Evolutionary conservation across 2,329 filamentous ascomycete genomes (phyloP).

Genomic region (Beauveria asiatica): DNA sequence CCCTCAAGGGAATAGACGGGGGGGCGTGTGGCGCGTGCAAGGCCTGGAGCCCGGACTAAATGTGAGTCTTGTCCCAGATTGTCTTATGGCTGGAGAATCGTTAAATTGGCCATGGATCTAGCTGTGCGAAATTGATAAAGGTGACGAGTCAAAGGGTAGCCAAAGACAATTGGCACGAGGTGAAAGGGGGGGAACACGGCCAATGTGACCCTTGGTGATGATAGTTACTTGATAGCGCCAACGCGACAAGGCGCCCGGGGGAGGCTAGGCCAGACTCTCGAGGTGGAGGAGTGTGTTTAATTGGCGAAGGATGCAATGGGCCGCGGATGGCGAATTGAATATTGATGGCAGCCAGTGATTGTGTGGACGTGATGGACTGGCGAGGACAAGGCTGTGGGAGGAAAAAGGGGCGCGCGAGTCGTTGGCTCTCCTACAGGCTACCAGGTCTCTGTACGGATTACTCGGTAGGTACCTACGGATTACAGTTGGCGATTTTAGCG

Average conservation of each 20-base stretch:
- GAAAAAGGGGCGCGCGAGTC: neutral
- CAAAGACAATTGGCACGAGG: neutral
- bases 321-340: neutral
- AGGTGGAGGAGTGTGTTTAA: neutral
- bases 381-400: neutral
- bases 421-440: neutral
- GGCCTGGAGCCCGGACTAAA: neutral
- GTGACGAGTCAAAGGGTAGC: neutral
- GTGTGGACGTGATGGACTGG: neutral
- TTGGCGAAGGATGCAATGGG: neutral
- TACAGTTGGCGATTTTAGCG: neutral
- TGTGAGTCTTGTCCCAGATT: slow-evolving; percentile 9
- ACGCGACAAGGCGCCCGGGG: slow-evolving; percentile 5
- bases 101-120: slow-evolving; percentile 11
- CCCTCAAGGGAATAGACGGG: neutral
- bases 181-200: neutral
- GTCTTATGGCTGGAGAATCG: slow-evolving; percentile 10
- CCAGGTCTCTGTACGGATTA: no score
- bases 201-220: slow-evolving; percentile 7
- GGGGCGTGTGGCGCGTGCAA: slow-evolving; percentile 6
- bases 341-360: neutral
- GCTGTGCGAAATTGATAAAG: neutral
- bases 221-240: neutral
- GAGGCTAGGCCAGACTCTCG: neutral
- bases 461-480: no score